Percentiles rank a stretch among this genome's conserved stretches.
phyloP scores from a whole-genome alignment of 345 rosid species.

The Camelina hispida region DNA sequence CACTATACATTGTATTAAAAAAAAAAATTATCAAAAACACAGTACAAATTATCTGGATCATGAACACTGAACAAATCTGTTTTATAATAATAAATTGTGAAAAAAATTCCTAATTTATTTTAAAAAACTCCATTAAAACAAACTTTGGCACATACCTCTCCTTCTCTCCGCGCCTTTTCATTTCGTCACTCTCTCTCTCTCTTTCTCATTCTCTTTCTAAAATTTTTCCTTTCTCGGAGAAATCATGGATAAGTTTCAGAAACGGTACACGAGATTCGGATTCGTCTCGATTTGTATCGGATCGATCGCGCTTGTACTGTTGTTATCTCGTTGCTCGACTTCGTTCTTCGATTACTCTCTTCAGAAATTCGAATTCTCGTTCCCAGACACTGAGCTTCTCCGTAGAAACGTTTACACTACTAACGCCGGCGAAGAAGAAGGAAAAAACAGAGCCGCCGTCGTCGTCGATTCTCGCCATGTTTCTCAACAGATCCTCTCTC shows the following conservation, averaged over 20 bases:
- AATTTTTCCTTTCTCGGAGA: conserved; percentile 29
- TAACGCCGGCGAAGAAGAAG: conserved; percentile 44
- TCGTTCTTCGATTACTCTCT: conserved; percentile 38
- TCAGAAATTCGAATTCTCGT: conserved; percentile 35
- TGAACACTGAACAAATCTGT: background rate
- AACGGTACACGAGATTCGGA: conserved; percentile 10
- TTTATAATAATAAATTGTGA: background rate
- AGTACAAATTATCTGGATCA: conserved; percentile 3
- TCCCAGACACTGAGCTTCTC: conserved; percentile 38
- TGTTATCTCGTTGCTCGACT: conserved; percentile 35
- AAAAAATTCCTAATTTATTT: background rate
- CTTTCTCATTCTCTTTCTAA: conserved; percentile 3
- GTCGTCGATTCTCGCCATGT: conserved; percentile 38
- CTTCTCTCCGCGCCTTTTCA: conserved; percentile 44
- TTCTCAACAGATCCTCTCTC: conserved; percentile 22
- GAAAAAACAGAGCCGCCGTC: too few relatives aligned
- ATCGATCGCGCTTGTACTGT: conserved; percentile 38
- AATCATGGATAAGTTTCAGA: conserved; percentile 30
- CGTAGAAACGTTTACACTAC: conserved; percentile 37
- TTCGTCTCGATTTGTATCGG: conserved; percentile 31
- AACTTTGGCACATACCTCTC: conserved; percentile 17
- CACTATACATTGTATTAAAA: too few relatives aligned
- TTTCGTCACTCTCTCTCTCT: background rate
- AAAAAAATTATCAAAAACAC: too few relatives aligned
- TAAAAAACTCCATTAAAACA: conserved; percentile 23